phyloP scores from a whole-genome alignment of 75 land plant genomes.

The Isoetes taiwanensis region DNA sequence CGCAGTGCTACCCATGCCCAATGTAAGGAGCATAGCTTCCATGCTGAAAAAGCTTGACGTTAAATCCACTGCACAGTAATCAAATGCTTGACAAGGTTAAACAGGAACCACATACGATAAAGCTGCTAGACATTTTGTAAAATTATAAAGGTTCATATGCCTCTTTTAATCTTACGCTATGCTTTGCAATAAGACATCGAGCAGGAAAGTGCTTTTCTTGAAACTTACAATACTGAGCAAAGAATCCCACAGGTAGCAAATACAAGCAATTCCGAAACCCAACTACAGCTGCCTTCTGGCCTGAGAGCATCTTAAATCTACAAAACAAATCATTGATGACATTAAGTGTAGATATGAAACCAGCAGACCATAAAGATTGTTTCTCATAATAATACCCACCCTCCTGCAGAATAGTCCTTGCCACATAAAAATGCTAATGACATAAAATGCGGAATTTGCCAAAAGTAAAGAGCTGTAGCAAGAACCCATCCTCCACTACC shows the following conservation, averaged over 20 bases:
- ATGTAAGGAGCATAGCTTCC: conserved; percentile 56
- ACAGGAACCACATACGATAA: too few species aligned
- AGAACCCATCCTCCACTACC: conserved; percentile 56
- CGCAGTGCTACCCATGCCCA: conserved; percentile 50
- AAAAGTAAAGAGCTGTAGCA: conserved; percentile 82
- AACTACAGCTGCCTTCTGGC: conserved; percentile 55
- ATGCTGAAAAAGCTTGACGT: conserved; percentile 62
- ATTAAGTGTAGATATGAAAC: too few species aligned
- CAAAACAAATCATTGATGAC: background rate
- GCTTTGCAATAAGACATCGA: too few species aligned
- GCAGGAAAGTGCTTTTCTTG: too few species aligned
- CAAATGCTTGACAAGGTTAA: too few species aligned
- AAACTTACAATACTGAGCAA: conserved; percentile 70
- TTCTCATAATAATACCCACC: conserved; percentile 28
- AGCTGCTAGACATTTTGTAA: too few species aligned
- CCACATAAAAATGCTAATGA: conserved; percentile 88
- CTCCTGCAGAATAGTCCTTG: conserved; percentile 84
- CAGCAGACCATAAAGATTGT: background rate
- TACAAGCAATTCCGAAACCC: conserved; percentile 78
- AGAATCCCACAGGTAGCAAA: conserved; percentile 63
- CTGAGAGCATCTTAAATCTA: conserved; percentile 84
- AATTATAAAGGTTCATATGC: too few species aligned
- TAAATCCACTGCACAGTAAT: conserved; percentile 41
- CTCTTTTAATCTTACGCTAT: too few species aligned
- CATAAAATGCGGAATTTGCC: conserved; percentile 99